A percentile compares a stretch with the other conserved stretches of the same genome.
These are phyloP conservation scores for Monosporozyma unispora DNA, from an alignment of 805 yeast species.

Conservation along the genomic window DNA sequence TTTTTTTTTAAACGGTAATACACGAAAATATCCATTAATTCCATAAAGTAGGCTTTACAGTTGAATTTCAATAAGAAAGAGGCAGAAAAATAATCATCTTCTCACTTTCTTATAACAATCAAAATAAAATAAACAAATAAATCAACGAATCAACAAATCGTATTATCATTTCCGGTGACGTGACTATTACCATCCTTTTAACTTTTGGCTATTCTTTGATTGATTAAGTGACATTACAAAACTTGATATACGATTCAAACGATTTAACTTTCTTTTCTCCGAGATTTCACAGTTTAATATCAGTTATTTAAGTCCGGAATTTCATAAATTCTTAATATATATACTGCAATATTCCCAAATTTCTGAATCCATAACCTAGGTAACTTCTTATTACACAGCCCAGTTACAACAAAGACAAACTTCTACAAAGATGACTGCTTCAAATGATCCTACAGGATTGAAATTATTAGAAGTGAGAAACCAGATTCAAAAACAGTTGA, in stretches of 20 bases:
- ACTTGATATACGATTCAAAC: neutral
- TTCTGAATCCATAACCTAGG: neutral
- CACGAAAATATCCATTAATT: neutral
- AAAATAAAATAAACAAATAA: too few relatives aligned
- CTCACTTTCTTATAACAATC: neutral
- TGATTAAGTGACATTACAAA: too few relatives aligned
- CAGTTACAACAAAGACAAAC: neutral
- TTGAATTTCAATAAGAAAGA: too few relatives aligned
- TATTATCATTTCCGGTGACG: neutral
- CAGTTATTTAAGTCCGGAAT: neutral
- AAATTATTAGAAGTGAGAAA: constrained; percentile 9
- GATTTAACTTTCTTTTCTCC: neutral
- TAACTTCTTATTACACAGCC: too few relatives aligned
- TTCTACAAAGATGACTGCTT: constrained; percentile 2
- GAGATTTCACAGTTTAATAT: neutral
- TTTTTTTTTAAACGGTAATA: neutral
- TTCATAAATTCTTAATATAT: too few relatives aligned
- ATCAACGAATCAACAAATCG: too few relatives aligned
- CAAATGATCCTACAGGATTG: constrained; percentile 2
- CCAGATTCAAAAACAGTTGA: constrained; percentile 8
- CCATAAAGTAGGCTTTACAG: neutral
- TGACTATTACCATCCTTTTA: neutral
- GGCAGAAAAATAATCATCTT: too few relatives aligned
- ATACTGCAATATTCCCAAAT: too few relatives aligned
- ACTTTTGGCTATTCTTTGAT: neutral